These are phyloP conservation scores for Xylaria sp. DNA, from an alignment of 2,329 filamentous ascomycete species.

Conservation along the genomic window DNA sequence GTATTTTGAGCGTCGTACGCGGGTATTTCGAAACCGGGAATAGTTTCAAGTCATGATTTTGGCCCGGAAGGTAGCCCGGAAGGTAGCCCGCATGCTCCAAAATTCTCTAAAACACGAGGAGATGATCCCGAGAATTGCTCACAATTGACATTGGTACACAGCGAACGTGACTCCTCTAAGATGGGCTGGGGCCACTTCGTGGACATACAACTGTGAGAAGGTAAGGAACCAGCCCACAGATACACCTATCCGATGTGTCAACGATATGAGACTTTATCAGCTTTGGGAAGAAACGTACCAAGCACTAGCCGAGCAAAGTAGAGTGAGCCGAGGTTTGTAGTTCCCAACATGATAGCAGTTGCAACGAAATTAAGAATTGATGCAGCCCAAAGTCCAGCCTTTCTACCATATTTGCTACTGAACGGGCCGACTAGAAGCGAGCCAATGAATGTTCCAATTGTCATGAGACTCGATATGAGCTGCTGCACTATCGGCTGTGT, in stretches of 20 bases:
- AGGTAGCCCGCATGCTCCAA: no score
- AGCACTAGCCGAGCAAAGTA: conserved; percentile 49
- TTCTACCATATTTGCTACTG: conserved; percentile 40
- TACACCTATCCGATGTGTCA: conserved; percentile 42
- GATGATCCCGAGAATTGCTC: background rate
- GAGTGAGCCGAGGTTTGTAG: conserved; percentile 45
- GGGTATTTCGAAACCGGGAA: background rate
- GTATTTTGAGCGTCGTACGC: background rate
- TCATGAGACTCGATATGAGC: conserved; percentile 51
- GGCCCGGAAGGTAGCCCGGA: no score
- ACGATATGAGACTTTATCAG: background rate
- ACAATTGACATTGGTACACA: conserved; percentile 49
- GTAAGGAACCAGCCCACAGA: conserved; percentile 52
- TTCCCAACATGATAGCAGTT: conserved; percentile 47
- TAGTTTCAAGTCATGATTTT: no score
- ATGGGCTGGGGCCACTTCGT: conserved; percentile 51
- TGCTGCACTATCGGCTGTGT: conserved; percentile 49
- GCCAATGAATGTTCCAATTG: conserved; percentile 49
- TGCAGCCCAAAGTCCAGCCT: conserved; percentile 45
- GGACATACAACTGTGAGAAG: conserved; percentile 52
- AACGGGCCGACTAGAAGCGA: conserved; percentile 47
- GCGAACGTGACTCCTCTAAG: conserved; percentile 50
- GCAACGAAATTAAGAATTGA: conserved; percentile 46
- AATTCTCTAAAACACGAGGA: background rate
- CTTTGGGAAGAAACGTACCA: conserved; percentile 33